A percentile compares a stretch with the other conserved stretches of the same genome.
Evolutionary conservation across 306 rosid genomes (phyloP).

Genomic region (Quercus suber): DNA sequence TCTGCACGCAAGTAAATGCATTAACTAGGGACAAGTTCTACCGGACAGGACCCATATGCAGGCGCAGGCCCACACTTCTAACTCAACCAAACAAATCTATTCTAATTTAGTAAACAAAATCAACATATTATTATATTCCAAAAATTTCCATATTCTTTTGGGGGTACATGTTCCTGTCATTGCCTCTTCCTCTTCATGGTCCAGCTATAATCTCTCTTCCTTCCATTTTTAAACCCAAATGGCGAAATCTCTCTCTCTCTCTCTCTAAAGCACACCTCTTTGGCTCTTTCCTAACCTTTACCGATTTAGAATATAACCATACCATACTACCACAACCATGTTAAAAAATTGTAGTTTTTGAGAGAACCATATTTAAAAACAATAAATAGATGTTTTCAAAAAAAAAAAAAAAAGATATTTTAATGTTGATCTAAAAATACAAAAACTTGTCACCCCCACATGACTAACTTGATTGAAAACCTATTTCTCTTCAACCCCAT

Average conservation of each 20-base stretch:
- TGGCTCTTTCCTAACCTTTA: too few relatives aligned
- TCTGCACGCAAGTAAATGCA: background rate
- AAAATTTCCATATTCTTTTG: background rate
- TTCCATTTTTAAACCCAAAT: background rate
- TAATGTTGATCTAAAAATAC: background rate
- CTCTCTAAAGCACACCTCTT: too few relatives aligned
- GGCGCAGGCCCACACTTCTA: background rate
- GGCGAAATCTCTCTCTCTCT: too few relatives aligned
- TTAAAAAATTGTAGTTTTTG: too few relatives aligned
- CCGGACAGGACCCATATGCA: background rate
- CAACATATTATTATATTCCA: background rate
- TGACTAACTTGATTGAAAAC: background rate
- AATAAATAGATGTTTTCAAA: too few relatives aligned
- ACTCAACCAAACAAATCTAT: background rate
- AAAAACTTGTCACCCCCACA: background rate
- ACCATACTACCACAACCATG: too few relatives aligned
- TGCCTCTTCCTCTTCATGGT: background rate
- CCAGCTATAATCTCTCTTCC: background rate
- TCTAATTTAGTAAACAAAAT: background rate
- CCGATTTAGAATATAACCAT: too few relatives aligned
- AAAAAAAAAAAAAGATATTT: background rate
- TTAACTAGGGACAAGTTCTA: background rate
- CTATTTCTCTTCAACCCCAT: background rate
- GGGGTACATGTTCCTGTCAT: background rate
- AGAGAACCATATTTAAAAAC: too few relatives aligned